Evolutionary conservation across 306 rosid species (phyloP), one percentile per base, ranked within the genome.

Genomic region (Comarum palustre): DNA sequence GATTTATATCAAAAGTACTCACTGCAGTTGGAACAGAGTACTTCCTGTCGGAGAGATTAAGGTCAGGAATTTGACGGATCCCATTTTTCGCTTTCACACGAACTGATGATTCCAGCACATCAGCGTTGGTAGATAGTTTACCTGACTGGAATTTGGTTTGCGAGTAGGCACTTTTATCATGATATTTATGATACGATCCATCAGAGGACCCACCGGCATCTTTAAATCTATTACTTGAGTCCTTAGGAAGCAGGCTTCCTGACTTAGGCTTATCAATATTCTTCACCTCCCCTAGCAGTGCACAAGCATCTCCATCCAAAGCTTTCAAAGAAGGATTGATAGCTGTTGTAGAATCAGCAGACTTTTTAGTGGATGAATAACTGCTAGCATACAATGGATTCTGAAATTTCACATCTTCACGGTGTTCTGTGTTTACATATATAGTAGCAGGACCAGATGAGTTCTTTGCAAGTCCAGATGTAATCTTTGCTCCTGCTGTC

Each of bases 101-200:
- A 65, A 78, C 41, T 60, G 77, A 57, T 70, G 74, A 80, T 64
- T 88, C 96, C 82, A 82, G 32, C 79, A 76, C 91, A 80, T 84
- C 87, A 46, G 62, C 65, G 67, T 47, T 75, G 36, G 75, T 83
- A 7, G 82, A 69, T 41, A 85, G 74, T 78, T 82, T 90, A 73
- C 92, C 93, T 71, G 83, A 82, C 78, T 85, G 96, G 76, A 78
- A 72, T 84, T 89, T 94, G 66, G 91, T 75, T 83, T 82, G 87
- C 36, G 58, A 80, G 79, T 65, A 38, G 25, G 81, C 81, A 85
- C 86, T 76, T 91, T 84, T 95, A n/a, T 91, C 97, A 68, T 72
- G 78, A 73, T 78, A 68, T 69, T 89, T 91, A 69, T 69, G 87
- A 59, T 87, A 92, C 64, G 79, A 82, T 63, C 76, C 61, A 71